Conservation (phyloP, 2,329 filamentous ascomycete species). For the Dothideomycetidae sp. region DNA sequence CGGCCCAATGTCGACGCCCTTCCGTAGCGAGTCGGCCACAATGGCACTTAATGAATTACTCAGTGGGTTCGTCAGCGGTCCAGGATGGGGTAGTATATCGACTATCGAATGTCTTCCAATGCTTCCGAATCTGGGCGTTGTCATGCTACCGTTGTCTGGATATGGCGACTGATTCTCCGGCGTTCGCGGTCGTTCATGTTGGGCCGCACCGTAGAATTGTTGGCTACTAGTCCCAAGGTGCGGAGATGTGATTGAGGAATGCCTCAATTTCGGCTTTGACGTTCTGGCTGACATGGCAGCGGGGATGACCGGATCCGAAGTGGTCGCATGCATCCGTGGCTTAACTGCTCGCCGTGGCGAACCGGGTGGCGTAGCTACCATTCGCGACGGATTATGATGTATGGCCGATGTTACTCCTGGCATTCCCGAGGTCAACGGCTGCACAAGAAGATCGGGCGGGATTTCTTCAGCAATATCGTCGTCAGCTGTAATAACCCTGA, state of each 20-base stretch:
- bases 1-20: constrained; percentile 30
- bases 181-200: constrained; percentile 18
- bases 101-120: constrained; percentile 35
- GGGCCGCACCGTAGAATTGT: constrained; percentile 26
- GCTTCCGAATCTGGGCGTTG: constrained; percentile 16
- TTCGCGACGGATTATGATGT: constrained; percentile 16
- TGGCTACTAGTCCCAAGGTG: constrained; percentile 13
- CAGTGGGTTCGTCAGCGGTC: constrained; percentile 45
- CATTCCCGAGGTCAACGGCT: constrained; percentile 7
- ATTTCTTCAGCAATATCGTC: constrained; percentile 6
- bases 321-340: constrained; percentile 24
- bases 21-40: constrained; percentile 50
- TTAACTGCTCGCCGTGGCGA: constrained; percentile 12
- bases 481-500: constrained; percentile 15
- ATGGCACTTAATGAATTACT: constrained; percentile 47
- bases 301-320: constrained; percentile 20
- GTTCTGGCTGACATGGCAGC: constrained; percentile 14
- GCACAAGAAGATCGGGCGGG: constrained; percentile 4
- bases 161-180: constrained; percentile 14
- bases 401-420: constrained; percentile 20
- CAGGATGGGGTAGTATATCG: constrained; percentile 40
- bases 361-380: constrained; percentile 11
- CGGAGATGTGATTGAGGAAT: constrained; percentile 7
- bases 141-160: constrained; percentile 4
- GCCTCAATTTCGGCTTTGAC: constrained; percentile 13